Base-by-base conservation (phyloP, 148 eudicot genomes). In the Spergularia bocconei region DNA sequence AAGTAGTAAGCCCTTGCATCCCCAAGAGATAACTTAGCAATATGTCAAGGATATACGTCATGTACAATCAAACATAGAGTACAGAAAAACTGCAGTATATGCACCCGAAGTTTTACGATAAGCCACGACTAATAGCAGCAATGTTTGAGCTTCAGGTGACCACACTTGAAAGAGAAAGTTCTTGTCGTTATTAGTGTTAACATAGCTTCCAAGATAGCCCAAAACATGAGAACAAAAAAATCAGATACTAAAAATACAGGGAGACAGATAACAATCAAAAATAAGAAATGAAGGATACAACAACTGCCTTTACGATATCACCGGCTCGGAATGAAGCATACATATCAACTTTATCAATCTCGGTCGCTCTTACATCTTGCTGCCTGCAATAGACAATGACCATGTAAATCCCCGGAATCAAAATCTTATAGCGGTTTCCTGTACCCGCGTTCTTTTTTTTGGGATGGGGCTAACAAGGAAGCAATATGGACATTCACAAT, bases 341-440 rank as follows among this genome's bases (percentile, higher is more conserved):
- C 93, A 95, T 90, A 58, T 95, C 96, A 75, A 95, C 99, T 86
- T 95, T 95, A 86, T 95, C 99, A 78, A 95, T 90, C 87, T 95
- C 96, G 7, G 99, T 92, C 64, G 93, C 99, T 85, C 99, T 87
- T 44, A 95, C 96, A 84, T 95, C 97, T 82, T 95, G 99, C 81
- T 95, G 99, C 90, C 99, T 95, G 90, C 73, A 63, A 60, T 41
- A 38, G 21, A 58, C 48, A 75, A 10, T 11, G 14, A 69, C 47
- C 60, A 69, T 67, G 57, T 39, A 67, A 59, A 15, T 20, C 50
- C 57, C 3, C 19, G 15, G 29, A 64, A 47, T 5, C 12, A 67
- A 44, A 47, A 47, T 44, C 54, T 19, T 11, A 67, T 14, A 47
- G 39, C 13, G 11, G 38, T 7, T 11, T 44, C 7, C 48, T 44